Base-by-base conservation (phyloP, 2,329 filamentous ascomycete genomes). In the Penicillium sp. region DNA sequence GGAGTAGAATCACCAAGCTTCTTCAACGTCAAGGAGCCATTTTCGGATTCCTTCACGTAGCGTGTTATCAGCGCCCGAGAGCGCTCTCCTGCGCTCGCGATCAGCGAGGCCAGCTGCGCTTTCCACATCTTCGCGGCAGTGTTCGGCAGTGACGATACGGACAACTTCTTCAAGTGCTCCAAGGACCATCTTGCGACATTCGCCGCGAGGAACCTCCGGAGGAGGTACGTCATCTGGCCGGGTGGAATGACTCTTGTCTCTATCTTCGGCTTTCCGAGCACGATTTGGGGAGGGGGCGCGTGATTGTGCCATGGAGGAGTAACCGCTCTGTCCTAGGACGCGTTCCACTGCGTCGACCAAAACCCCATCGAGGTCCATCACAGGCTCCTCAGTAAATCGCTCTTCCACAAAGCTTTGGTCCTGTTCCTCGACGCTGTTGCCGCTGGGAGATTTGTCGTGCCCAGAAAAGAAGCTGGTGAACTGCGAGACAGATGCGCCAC, bases 281-380 rank as follows among this genome's bases (percentile, higher is more conserved):
- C 75, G 72, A 16, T 68, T 70, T 14, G 74, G 73, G 4, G 77
- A 78, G 9, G 74, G 69, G 5, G 74, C 69, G 24, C 75, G 63
- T 10, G 77, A 76, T 44, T 73, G 74, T 14, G 67, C 69, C 34
- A 75, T 64, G 0, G 75, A 78, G 2, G 76, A 73, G 38, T 73
- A 69, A 5, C 71, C 74, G 45, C 75, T 77, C 39, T 74, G 76
- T 3, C 72, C 75, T 3, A 85, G 71, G 9, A 84, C 78, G 48
- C 80, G 79, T 63, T 85, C 83, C 21, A 85, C 74, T 7, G 82
- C 83, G 63, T 85, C 81, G 34, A 83, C 79, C 0, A 85, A 72
- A 2, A 77, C 83, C n/a, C 77, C 76, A 56, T 86, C 83, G 48
- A 83, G 77, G 58, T 84, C 82, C 78, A 83, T 81, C 45, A 86